A percentile compares a stretch with the other conserved stretches of the same genome.
Evolutionary conservation across 495 filamentous ascomycete genomes (phyloP).

Genomic region (Tetracladium setigerum): DNA sequence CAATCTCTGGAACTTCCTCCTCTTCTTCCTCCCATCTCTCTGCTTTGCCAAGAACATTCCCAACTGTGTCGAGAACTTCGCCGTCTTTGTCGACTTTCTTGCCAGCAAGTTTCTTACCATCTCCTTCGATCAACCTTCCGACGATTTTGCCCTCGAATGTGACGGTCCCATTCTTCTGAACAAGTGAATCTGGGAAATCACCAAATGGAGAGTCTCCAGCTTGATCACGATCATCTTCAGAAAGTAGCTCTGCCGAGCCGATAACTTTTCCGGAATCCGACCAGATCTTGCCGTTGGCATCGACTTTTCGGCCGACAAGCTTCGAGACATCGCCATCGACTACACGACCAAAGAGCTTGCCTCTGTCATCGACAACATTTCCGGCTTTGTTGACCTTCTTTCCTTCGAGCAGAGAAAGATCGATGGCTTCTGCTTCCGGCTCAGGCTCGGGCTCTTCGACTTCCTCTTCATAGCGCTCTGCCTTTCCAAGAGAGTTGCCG

Average conservation of each 20-base stretch:
- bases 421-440: constrained; percentile 30
- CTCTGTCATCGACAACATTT: constrained; percentile 65
- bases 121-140: constrained; percentile 69
- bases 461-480: constrained; percentile 41
- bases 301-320: constrained; percentile 60
- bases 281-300: constrained; percentile 69
- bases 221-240: constrained; percentile 62
- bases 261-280: constrained; percentile 65
- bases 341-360: constrained; percentile 61
- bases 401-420: constrained; percentile 59
- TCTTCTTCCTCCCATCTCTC: constrained; percentile 57
- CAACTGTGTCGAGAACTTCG: constrained; percentile 72
- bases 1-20: constrained; percentile 30
- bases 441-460: constrained; percentile 37
- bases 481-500: constrained; percentile 52
- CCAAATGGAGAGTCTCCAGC: constrained; percentile 63
- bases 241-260: constrained; percentile 66
- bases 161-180: constrained; percentile 64
- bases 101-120: constrained; percentile 65
- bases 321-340: constrained; percentile 60
- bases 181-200: constrained; percentile 60
- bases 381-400: constrained; percentile 73
- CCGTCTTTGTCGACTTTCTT: constrained; percentile 75
- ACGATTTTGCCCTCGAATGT: constrained; percentile 62
- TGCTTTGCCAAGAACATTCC: constrained; percentile 70